Percentiles rank a stretch among this genome's conserved stretches.
These are phyloP conservation scores for Mycosarcoma mackinlayi DNA, from an alignment of 1,284 basidiomycete genomes.

Conservation along the genomic window DNA sequence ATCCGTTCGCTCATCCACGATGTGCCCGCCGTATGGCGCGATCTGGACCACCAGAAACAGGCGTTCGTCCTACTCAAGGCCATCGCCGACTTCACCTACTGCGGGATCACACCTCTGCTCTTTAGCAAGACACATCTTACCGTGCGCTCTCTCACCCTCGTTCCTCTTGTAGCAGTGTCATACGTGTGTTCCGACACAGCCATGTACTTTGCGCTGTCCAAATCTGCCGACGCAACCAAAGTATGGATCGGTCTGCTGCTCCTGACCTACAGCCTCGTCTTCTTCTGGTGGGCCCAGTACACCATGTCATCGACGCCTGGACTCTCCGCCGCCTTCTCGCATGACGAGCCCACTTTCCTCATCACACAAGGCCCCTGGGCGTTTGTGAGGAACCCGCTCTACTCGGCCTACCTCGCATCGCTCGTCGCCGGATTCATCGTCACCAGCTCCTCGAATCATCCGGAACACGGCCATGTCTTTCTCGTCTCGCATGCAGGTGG, in stretches of 20 bases:
- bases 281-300: constrained; percentile 49
- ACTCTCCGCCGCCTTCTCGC: constrained; percentile 30
- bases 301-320: constrained; percentile 19
- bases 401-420: constrained; percentile 41
- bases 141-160: constrained; percentile 11
- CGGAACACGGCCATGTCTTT: constrained; percentile 36
- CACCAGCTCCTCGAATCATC: constrained; percentile 40
- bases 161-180: constrained; percentile 12
- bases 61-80: constrained; percentile 30
- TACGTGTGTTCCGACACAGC: constrained; percentile 20
- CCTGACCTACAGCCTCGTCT: constrained; percentile 27
- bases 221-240: constrained; percentile 33
- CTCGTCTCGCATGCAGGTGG: constrained; percentile 38
- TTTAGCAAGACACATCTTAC: constrained; percentile 29
- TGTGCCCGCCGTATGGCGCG: constrained; percentile 27
- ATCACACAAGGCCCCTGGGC: constrained; percentile 39
- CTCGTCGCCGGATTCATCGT: constrained; percentile 40
- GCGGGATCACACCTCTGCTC: constrained; percentile 25
- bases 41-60: constrained; percentile 22
- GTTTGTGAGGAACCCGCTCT: constrained; percentile 36
- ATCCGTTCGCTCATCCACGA: constrained; percentile 17
- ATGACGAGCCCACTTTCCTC: constrained; percentile 36
- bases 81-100: constrained; percentile 30
- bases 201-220: constrained; percentile 36
- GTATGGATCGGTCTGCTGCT: constrained; percentile 21